Percentiles rank a stretch among this genome's conserved stretches.
phyloP scores from a whole-genome alignment of 257 asterid species.

The Nicotiana sylvestris region DNA sequence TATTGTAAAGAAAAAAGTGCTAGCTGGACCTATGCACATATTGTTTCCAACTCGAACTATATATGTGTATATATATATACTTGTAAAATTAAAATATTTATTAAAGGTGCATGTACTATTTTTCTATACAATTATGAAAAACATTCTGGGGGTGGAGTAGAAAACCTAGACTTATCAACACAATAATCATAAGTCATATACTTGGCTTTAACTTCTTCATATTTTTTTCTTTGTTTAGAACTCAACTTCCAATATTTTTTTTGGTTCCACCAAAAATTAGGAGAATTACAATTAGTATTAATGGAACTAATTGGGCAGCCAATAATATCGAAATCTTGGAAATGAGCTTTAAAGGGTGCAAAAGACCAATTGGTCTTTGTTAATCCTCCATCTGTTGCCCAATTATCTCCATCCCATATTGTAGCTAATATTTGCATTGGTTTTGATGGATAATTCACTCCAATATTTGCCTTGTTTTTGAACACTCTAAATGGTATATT shows the following conservation, averaged over 20 bases:
- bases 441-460: constrained; percentile 39
- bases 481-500: constrained; percentile 50
- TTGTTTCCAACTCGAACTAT: too few relatives aligned
- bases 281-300: constrained; percentile 17
- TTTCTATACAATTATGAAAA: not conserved
- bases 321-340: constrained; percentile 31
- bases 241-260: constrained; percentile 25
- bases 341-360: constrained; percentile 51
- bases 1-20: too few relatives aligned
- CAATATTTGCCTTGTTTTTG: constrained; percentile 35
- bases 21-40: too few relatives aligned
- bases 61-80: too few relatives aligned
- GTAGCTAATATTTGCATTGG: constrained; percentile 49
- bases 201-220: constrained; percentile 10
- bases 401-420: constrained; percentile 49
- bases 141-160: constrained; percentile 47
- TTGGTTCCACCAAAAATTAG: constrained; percentile 38
- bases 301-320: constrained; percentile 24
- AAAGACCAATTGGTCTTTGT: constrained; percentile 48
- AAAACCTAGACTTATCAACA: constrained; percentile 33
- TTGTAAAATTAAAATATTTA: too few relatives aligned
- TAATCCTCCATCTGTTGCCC: constrained; percentile 71
- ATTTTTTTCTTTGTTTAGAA: not conserved
- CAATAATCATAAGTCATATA: constrained; percentile 50
- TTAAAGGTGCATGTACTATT: too few relatives aligned